Percentiles rank a stretch among this genome's conserved stretches.
phyloP scores from a whole-genome alignment of 2,329 filamentous ascomycete genomes.

The Scedosporium aurantiacum region DNA sequence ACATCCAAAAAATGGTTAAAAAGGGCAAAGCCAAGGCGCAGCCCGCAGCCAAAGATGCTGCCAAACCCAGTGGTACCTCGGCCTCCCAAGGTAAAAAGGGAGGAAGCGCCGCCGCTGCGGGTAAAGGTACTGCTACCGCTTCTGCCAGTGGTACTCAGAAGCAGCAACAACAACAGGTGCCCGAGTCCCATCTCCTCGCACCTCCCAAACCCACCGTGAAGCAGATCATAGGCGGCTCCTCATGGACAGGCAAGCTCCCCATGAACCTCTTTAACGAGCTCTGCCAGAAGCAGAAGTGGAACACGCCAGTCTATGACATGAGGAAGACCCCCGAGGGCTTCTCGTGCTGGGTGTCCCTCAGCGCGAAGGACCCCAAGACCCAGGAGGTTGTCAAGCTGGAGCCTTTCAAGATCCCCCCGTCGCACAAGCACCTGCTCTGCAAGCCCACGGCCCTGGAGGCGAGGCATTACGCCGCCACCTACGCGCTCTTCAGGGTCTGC shows the following conservation, averaged over 20 bases:
- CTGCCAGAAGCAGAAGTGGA: constrained; percentile 93
- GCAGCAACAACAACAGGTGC: constrained; percentile 15
- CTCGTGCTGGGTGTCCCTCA: constrained; percentile 72
- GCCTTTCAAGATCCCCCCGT: constrained; percentile 68
- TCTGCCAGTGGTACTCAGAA: constrained; percentile 5
- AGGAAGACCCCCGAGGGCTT: constrained; percentile 62
- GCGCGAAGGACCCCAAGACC: constrained; percentile 68
- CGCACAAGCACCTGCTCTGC: constrained; percentile 63
- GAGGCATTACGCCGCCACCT: constrained; percentile 84
- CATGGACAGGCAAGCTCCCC: constrained; percentile 94
- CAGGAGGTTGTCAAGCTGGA: constrained; percentile 64
- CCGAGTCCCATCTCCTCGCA: constrained; percentile 20
- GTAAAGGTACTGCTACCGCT: constrained; percentile 22
- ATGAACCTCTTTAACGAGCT: constrained; percentile 89
- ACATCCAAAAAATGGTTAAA: constrained; percentile 31
- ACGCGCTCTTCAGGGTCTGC: constrained; percentile 80
- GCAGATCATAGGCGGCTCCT: constrained; percentile 84
- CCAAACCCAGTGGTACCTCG: constrained; percentile 11
- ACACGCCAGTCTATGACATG: constrained; percentile 83
- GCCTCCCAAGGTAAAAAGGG: constrained; percentile 44
- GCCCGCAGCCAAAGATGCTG: constrained; percentile 19
- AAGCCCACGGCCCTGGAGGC: constrained; percentile 80
- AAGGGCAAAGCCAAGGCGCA: constrained; percentile 42
- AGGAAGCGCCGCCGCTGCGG: constrained; percentile 33
- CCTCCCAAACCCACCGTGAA: constrained; percentile 54